Conservation (phyloP, 805 yeast species). For the Ogataea ganodermae region DNA sequence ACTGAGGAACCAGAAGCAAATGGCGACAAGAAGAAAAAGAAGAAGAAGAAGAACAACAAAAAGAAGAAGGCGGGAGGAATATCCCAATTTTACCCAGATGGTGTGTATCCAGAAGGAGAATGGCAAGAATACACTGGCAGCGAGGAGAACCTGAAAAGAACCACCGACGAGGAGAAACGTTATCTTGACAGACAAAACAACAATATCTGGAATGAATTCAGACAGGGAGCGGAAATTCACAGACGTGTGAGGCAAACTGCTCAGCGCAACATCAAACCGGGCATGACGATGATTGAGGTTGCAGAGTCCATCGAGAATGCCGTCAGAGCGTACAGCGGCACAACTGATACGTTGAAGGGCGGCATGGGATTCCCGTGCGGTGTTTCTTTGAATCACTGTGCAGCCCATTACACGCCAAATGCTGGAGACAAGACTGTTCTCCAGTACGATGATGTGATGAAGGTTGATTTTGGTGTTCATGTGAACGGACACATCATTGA, state of each 20-base stretch:
- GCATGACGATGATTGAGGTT: slow-evolving; percentile 87
- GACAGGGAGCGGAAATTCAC: slow-evolving; percentile 96
- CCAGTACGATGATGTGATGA: slow-evolving; percentile 88
- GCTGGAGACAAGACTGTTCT: slow-evolving; percentile 86
- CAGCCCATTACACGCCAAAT: slow-evolving; percentile 98
- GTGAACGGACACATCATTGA: slow-evolving; percentile 93
- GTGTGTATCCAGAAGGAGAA: slow-evolving; percentile 82
- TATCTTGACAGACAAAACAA: slow-evolving; percentile 67
- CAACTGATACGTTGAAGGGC: slow-evolving; percentile 64
- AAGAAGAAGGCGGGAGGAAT: slow-evolving; percentile 65
- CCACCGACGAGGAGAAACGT: slow-evolving; percentile 85
- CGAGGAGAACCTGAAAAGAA: slow-evolving; percentile 67
- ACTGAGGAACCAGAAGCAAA: slow-evolving; percentile 35
- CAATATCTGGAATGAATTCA: slow-evolving; percentile 78
- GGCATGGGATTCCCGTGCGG: slow-evolving; percentile 99
- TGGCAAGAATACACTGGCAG: slow-evolving; percentile 68
- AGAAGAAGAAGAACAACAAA: slow-evolving; percentile 62
- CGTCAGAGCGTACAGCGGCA: slow-evolving; percentile 64
- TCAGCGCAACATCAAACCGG: slow-evolving; percentile 75
- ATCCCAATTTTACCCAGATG: slow-evolving; percentile 66
- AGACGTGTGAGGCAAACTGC: slow-evolving; percentile 86
- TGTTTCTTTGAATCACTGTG: slow-evolving; percentile 85
- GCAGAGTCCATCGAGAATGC: slow-evolving; percentile 89
- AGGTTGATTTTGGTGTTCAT: slow-evolving; percentile 96
- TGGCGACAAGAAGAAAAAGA: slow-evolving; percentile 38